phyloP scores from a whole-genome alignment of 805 yeast species.

The Saccharomycopsis sp. region DNA sequence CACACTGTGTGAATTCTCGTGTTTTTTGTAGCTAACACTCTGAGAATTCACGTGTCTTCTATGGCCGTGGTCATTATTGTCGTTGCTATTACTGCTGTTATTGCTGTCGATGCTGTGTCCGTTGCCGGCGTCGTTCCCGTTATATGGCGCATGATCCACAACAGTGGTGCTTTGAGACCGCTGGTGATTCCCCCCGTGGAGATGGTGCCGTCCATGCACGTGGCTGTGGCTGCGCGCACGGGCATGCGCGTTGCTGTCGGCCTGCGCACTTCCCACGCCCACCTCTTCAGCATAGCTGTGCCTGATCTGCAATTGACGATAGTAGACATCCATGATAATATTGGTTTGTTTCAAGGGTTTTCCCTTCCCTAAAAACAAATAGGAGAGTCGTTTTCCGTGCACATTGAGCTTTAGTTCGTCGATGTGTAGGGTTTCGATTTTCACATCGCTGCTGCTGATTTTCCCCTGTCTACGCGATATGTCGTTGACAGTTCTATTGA shows the following conservation, averaged over 20 bases:
- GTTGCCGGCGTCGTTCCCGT: too few relatives aligned
- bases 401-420: constrained; percentile 27
- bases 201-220: neutral
- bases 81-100: neutral
- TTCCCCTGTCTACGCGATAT: constrained; percentile 31
- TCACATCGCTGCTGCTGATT: constrained; percentile 28
- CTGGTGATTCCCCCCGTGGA: neutral
- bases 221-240: neutral
- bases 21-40: too few relatives aligned
- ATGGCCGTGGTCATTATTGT: neutral
- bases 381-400: constrained; percentile 30
- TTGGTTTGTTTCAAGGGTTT: constrained; percentile 30
- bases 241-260: neutral
- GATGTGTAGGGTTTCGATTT: constrained; percentile 31
- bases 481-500: constrained; percentile 70
- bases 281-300: neutral
- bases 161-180: neutral
- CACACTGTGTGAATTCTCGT: too few relatives aligned
- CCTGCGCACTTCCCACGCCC: neutral
- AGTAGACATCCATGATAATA: constrained; percentile 34
- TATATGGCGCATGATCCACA: neutral
- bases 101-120: neutral
- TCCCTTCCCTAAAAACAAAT: constrained; percentile 30
- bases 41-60: neutral
- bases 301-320: constrained; percentile 19